Evolutionary conservation across 225 moss, liverwort and hornwort species (phyloP).

Genomic region (Rhytidiadelphus loreus): DNA sequence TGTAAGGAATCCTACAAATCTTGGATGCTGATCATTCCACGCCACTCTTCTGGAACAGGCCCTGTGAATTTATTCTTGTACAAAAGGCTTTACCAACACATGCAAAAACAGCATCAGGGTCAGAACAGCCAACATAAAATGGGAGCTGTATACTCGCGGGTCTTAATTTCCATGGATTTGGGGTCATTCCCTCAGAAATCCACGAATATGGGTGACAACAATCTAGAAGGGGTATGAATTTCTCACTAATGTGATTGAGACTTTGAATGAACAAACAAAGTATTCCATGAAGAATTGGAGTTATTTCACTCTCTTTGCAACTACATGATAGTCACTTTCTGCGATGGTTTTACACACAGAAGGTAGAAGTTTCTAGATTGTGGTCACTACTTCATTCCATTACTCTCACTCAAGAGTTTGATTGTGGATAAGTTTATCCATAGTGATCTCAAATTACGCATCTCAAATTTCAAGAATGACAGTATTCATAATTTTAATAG

Average conservation of each 20-base stretch:
- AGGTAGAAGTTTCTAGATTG: background rate
- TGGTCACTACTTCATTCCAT: background rate
- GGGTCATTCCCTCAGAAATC: background rate
- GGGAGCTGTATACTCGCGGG: background rate
- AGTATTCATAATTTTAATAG: background rate
- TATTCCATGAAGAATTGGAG: background rate
- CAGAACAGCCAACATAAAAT: background rate
- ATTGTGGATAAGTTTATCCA: background rate
- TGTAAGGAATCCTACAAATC: constrained; percentile 7
- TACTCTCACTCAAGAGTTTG: background rate
- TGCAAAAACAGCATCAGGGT: background rate
- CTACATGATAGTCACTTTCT: background rate
- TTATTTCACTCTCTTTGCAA: background rate
- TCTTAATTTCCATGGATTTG: background rate
- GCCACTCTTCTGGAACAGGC: constrained; percentile 24
- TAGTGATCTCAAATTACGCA: background rate
- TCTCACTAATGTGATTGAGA: background rate
- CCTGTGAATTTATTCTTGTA: constrained; percentile 41
- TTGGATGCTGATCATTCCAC: constrained; percentile 10
- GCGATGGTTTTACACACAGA: background rate
- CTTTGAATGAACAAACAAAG: background rate
- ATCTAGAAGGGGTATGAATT: background rate
- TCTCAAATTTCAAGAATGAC: background rate
- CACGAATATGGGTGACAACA: background rate
- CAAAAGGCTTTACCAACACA: constrained; percentile 12